Conservation (phyloP, 1,284 basidiomycete species). For the Vanrija humicola region DNA sequence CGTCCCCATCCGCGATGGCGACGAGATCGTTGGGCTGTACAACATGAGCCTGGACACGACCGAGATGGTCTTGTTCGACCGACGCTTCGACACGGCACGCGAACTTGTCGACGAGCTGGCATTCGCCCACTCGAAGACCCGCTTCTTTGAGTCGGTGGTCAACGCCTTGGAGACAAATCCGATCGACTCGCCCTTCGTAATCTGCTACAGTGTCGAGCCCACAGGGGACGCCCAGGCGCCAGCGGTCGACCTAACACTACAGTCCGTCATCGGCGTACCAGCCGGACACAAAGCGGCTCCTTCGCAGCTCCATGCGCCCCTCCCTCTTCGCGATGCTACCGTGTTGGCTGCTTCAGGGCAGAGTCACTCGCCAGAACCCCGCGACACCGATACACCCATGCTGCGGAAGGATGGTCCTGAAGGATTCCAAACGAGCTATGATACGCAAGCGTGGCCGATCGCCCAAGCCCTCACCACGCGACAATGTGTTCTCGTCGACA, state of each 20-base stretch:
- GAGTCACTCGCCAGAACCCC: background rate
- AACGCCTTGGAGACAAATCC: constrained; percentile 32
- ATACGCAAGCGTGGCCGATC: constrained; percentile 33
- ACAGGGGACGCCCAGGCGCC: background rate
- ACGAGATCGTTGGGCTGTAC: constrained; percentile 32
- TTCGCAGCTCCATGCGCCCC: background rate
- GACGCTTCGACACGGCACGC: constrained; percentile 29
- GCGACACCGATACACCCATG: background rate
- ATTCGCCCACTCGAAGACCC: constrained; percentile 17
- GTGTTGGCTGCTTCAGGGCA: background rate
- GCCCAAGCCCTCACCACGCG: constrained; percentile 35
- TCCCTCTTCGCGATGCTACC: background rate
- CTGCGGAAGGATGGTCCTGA: background rate
- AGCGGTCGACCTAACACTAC: constrained; percentile 6
- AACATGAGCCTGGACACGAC: constrained; percentile 35
- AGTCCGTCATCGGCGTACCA: constrained; percentile 29
- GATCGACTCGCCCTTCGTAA: constrained; percentile 35
- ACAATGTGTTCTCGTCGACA: constrained; percentile 43
- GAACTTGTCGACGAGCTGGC: constrained; percentile 33
- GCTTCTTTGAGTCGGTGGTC: constrained; percentile 26
- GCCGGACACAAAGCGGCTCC: constrained; percentile 22
- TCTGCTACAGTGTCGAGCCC: constrained; percentile 31
- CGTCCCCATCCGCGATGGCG: constrained; percentile 29
- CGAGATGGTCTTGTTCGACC: constrained; percentile 25
- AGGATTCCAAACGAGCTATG: background rate